Evolutionary conservation across 2,329 filamentous ascomycete genomes (phyloP), one percentile per base, ranked within the genome.

Genomic region (Leptographium lundbergii): DNA sequence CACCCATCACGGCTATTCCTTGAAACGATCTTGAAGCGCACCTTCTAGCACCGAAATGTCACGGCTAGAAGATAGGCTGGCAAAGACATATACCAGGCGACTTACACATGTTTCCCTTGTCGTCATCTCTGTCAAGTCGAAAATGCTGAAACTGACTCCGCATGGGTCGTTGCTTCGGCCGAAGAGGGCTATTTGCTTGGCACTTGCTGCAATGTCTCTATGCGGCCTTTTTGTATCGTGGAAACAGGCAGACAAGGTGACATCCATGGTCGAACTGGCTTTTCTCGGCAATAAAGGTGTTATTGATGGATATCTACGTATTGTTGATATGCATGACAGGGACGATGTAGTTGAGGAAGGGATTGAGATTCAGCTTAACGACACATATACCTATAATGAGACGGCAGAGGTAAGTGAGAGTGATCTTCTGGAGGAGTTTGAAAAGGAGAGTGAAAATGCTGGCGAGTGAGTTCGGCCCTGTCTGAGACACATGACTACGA

Each of bases 391-490:
- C 6, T 29, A 54, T 39, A 11, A 58, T 11, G 6, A 45, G 6
- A 48, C 47, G 7, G 14, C n/a, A 27, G 54, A 24, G 19, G 11
- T 5, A 14, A 53, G 22, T 14, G 54, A 57, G 7, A n/a, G 24
- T 22, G 48, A 64, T 13, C 63, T 64, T n/a, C 66, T 67, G 51
- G 57, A 63, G 50, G 27, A 65, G 25, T 70, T 68, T 57, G 73
- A 78, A 61, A 71, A 74, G 61, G 78, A 80, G 61, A 68, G 69
- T 59, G 67, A 69, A 11, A 63, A 65, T 42, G 67, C 73, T 10
- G 69, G 67, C 60, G 66, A 65, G 71, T 73, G 70, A 67, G 70
- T 67, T 52, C 34, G 9, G 19, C 19, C 42, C 19, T 5, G 56
- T 34, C 14, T 22, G 19, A 34, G 3, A 6, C 1, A 3, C 6